These are phyloP conservation scores for Phtheirospermum japonicum DNA, from an alignment of 257 asterid species.

Conservation along the genomic window DNA sequence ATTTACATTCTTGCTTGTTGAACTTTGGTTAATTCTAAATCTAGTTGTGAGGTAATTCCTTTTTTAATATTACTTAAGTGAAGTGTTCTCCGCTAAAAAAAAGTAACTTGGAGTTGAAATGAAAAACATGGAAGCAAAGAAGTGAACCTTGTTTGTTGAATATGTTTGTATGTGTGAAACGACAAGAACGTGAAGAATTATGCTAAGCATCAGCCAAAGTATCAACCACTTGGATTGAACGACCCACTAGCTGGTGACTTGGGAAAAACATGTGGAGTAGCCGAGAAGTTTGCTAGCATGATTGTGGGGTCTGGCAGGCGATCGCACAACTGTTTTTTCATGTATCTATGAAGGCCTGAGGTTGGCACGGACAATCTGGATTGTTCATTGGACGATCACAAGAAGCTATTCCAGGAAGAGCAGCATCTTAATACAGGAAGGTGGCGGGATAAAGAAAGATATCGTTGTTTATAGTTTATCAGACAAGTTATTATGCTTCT, in stretches of 20 bases:
- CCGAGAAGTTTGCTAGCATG: slow-evolving; percentile 60
- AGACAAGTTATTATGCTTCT: too few relatives aligned
- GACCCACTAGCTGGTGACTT: slow-evolving; percentile 40
- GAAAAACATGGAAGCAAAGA: too few relatives aligned
- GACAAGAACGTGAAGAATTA: slow-evolving; percentile 43
- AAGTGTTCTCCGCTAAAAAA: too few relatives aligned
- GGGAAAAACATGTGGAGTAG: slow-evolving; percentile 40
- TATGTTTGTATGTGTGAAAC: too few relatives aligned
- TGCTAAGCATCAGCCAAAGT: slow-evolving; percentile 65
- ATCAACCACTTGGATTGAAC: slow-evolving; percentile 65
- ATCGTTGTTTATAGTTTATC: not conserved
- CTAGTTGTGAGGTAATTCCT: too few relatives aligned
- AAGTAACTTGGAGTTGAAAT: too few relatives aligned
- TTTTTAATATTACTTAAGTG: too few relatives aligned
- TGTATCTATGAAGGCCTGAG: slow-evolving; percentile 91
- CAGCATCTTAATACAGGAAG: slow-evolving; percentile 46
- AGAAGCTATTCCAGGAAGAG: slow-evolving; percentile 58
- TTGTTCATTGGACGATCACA: slow-evolving; percentile 51
- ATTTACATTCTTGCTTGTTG: too few relatives aligned
- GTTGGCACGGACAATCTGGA: slow-evolving; percentile 72
- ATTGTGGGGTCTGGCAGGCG: slow-evolving; percentile 45
- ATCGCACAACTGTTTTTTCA: slow-evolving; percentile 46
- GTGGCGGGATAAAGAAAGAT: slow-evolving; percentile 52
- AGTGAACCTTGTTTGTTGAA: too few relatives aligned
- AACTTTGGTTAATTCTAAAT: too few relatives aligned